A percentile compares a stretch with the other conserved stretches of the same genome.
These are phyloP conservation scores for Daldinia loculata DNA, from an alignment of 495 filamentous ascomycete species.

Conservation along the genomic window DNA sequence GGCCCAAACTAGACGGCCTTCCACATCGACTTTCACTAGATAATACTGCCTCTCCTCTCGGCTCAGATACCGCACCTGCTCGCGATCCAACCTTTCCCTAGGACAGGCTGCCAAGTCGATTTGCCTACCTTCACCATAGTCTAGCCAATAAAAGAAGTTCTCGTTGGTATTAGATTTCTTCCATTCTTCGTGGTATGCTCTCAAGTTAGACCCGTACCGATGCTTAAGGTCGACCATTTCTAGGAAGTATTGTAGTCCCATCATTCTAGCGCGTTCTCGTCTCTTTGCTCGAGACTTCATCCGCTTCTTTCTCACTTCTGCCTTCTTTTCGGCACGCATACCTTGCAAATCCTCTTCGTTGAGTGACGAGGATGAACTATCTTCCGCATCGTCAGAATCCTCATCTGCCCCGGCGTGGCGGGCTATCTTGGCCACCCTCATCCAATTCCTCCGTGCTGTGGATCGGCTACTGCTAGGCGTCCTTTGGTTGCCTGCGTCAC, in stretches of 20 bases:
- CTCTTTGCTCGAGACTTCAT: constrained; percentile 57
- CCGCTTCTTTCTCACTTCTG: constrained; percentile 49
- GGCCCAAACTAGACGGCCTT: constrained; percentile 77
- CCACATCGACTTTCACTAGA: constrained; percentile 71
- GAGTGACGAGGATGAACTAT: constrained; percentile 43
- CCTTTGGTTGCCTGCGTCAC: constrained; percentile 14
- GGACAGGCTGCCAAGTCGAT: constrained; percentile 68
- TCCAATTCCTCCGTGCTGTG: constrained; percentile 74
- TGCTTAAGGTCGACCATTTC: constrained; percentile 95
- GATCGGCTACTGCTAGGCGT: constrained; percentile 35
- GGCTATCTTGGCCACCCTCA: constrained; percentile 73
- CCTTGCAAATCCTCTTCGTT: constrained; percentile 48
- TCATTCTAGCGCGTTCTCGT: constrained; percentile 71
- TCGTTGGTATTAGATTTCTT: constrained; percentile 76
- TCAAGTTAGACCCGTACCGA: constrained; percentile 83
- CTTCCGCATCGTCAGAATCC: constrained; percentile 50
- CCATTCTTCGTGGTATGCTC: constrained; percentile 87
- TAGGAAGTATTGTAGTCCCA: constrained; percentile 90
- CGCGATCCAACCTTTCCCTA: constrained; percentile 70
- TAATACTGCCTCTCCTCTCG: constrained; percentile 77
- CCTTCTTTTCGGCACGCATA: constrained; percentile 48
- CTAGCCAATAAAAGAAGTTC: constrained; percentile 98
- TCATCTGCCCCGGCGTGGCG: constrained; percentile 72
- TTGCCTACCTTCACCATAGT: constrained; percentile 74
- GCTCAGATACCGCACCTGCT: constrained; percentile 77